Base-by-base conservation (phyloP, 352 stramenopile species). In the Pythium plurisporium region DNA sequence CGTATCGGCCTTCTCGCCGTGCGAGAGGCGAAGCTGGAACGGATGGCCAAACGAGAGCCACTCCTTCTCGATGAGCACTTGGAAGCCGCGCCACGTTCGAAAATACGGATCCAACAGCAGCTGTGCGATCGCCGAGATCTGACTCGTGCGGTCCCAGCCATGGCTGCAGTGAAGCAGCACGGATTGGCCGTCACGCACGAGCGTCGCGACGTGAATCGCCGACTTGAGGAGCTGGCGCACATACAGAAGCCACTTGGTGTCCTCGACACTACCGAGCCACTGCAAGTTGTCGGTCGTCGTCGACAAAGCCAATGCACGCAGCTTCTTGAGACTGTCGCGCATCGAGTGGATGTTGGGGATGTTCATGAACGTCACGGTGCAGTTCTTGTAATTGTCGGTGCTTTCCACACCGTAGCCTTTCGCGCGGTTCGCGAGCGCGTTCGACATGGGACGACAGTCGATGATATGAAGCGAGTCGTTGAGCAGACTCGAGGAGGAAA, bases 301-400 rank as follows among this genome's bases (percentile, higher is more conserved):
- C n/a, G 79, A 96, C 1, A 86, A 74, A 51, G 90, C 86, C 3
- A 94, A 64, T 5, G 70, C 65, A 3, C 81, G 78, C 17, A 92
- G 56, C 42, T 81, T 90, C 68, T 88, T 91, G 67, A 91, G 82
- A 30, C 77, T 93, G 68, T 99, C 93, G 33, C 97, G 91, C 76
- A 99, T 98, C 14, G 89, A 94, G 70, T 99, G 96, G 57, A 99
- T 99, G 67, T 99, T 99, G 12, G 88, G 90, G 64, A 99, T 98
- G 56, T 98, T 97, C 85, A 98, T 98, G 79, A 99, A 99, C 26
- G 89, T 89, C n/a, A 99, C 73, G 0, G 82, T 91, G 31, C 82
- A 89, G 48, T 94, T 94, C 43, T 92, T 88, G 76, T 99, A 99
- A 72, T 98, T 95, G 36, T 96, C 93, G 0, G 86, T 91, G 70